Conservation (phyloP, 345 rosid genomes). For the Dipteronia sinensis region DNA sequence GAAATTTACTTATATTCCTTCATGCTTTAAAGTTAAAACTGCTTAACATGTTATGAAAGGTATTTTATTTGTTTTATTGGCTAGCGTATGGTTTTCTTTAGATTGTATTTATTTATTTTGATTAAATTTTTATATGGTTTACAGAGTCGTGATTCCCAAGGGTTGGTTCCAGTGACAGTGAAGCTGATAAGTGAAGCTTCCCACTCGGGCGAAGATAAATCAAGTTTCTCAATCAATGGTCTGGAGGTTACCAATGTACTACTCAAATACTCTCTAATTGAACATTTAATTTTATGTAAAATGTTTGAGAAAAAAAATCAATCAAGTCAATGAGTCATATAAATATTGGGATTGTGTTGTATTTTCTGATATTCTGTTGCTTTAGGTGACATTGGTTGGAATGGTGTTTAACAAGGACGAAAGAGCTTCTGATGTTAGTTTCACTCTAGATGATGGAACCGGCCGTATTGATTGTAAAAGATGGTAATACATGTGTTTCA, state of each 20-base stretch:
- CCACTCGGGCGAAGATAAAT: constrained; percentile 77
- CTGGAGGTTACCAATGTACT: constrained; percentile 62
- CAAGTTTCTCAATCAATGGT: constrained; percentile 62
- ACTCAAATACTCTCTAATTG: neutral
- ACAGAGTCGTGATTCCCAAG: constrained; percentile 69
- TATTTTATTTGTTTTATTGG: neutral
- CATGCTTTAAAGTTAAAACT: neutral
- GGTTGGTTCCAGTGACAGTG: constrained; percentile 74
- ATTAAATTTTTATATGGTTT: constrained; percentile 1
- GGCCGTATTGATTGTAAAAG: constrained; percentile 75
- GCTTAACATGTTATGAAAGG: neutral
- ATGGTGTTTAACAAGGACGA: constrained; percentile 59
- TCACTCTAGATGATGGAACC: constrained; percentile 84
- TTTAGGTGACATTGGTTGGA: constrained; percentile 79
- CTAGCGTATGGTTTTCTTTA: no score
- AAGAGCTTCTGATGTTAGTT: constrained; percentile 67
- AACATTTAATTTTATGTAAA: neutral
- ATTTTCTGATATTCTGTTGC: neutral
- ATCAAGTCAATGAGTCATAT: neutral
- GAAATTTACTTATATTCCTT: neutral
- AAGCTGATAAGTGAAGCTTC: constrained; percentile 82
- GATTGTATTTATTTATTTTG: neutral
- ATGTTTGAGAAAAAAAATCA: neutral
- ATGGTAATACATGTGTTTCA: constrained; percentile 48
- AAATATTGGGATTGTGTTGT: neutral